Conservation (phyloP, 345 rosid genomes). For the Arabis hirsuta region DNA sequence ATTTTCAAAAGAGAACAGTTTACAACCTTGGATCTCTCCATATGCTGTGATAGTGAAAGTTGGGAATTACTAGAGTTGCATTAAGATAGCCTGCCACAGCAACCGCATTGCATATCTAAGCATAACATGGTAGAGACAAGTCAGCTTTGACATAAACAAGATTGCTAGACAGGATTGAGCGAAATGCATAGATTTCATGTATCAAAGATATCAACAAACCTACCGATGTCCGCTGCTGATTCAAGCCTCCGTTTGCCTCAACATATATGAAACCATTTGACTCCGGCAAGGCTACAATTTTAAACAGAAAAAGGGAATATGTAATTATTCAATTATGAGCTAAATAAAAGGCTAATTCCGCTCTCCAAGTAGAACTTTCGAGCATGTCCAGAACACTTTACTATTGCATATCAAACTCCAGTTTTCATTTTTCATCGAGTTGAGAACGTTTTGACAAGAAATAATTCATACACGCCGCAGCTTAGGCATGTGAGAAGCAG, state of each 20-base stretch:
- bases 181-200: constrained; percentile 6
- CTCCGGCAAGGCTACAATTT: constrained; percentile 74
- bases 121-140: constrained; percentile 44
- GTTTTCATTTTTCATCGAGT: background rate
- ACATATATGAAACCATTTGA: constrained; percentile 95
- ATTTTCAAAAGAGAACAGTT: constrained; percentile 20
- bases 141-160: constrained; percentile 31
- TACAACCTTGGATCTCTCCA: constrained; percentile 97
- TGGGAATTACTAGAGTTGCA: constrained; percentile 93
- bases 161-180: constrained; percentile 22
- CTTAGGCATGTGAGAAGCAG: constrained; percentile 10
- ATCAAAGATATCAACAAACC: constrained; percentile 48
- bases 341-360: constrained; percentile 8
- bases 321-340: constrained; percentile 10
- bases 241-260: constrained; percentile 97
- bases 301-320: constrained; percentile 18
- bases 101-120: constrained; percentile 98
- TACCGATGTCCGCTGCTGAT: constrained; percentile 99
- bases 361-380: constrained; percentile 5
- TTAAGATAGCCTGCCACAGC: constrained; percentile 99
- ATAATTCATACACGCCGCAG: constrained; percentile 7
- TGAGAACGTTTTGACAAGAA: constrained; percentile 3
- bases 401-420: constrained; percentile 2
- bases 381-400: background rate
- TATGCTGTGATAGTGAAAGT: constrained; percentile 95